phyloP scores from a whole-genome alignment of 805 yeast genomes.

The Ogataea chonburiensis region DNA sequence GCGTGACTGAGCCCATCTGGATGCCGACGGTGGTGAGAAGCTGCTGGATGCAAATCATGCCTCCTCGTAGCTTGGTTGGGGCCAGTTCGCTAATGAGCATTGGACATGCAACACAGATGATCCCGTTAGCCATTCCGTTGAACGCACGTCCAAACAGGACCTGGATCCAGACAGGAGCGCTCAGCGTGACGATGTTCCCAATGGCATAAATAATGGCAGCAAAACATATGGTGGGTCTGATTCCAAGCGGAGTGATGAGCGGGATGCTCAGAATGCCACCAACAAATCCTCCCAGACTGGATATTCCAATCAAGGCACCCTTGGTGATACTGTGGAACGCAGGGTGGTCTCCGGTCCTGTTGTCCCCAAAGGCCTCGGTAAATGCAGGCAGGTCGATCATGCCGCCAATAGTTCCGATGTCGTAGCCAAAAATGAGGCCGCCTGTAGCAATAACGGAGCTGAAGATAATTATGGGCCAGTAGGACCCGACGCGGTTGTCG shows the following conservation, averaged over 20 bases:
- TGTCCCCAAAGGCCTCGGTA: constrained; percentile 26
- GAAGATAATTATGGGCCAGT: constrained; percentile 24
- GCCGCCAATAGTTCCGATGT: constrained; percentile 39
- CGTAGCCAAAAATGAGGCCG: constrained; percentile 38
- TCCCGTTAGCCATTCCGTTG: constrained; percentile 35
- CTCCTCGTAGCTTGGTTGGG: constrained; percentile 32
- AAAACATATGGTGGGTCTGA: constrained; percentile 23
- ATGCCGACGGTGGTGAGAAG: constrained; percentile 37
- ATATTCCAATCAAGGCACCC: constrained; percentile 32
- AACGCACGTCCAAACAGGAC: constrained; percentile 30
- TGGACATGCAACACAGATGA: constrained; percentile 34
- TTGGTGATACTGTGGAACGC: constrained; percentile 26
- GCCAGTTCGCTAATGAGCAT: constrained; percentile 38
- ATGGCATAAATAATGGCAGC: constrained; percentile 23
- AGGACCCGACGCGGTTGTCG: constrained; percentile 21
- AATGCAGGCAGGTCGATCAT: constrained; percentile 32
- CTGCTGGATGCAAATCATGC: constrained; percentile 34
- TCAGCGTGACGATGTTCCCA: constrained; percentile 23
- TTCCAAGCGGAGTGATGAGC: constrained; percentile 29
- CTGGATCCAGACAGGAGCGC: constrained; percentile 25
- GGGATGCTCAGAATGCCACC: constrained; percentile 32
- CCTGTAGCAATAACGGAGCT: constrained; percentile 31
- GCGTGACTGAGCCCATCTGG: constrained; percentile 29
- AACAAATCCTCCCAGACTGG: constrained; percentile 33
- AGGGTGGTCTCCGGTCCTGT: background rate